phyloP scores from a whole-genome alignment of 768 basidiomycete species.

The Amanita muscaria region DNA sequence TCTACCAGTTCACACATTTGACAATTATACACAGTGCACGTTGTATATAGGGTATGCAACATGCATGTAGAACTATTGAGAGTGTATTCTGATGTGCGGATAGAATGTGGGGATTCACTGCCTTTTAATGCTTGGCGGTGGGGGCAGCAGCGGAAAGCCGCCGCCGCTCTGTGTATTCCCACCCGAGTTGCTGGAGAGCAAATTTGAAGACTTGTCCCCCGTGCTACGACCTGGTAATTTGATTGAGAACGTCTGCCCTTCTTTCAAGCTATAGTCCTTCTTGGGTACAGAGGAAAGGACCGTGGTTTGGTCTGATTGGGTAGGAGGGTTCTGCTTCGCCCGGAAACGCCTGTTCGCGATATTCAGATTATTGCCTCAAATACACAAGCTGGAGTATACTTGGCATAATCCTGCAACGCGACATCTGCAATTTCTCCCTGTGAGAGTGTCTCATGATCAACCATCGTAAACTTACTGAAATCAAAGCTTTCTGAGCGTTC shows the following conservation, averaged over 20 bases:
- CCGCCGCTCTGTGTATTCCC: constrained; percentile 13
- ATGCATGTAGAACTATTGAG: too few species aligned
- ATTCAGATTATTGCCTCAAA: background rate
- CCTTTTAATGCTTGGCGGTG: constrained; percentile 63
- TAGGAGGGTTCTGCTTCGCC: constrained; percentile 49
- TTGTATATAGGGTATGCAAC: too few species aligned
- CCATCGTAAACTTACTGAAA: constrained; percentile 55
- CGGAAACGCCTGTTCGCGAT: constrained; percentile 42
- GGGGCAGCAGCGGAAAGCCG: constrained; percentile 72
- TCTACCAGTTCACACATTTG: too few species aligned
- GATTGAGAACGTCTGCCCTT: constrained; percentile 92
- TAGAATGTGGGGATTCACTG: constrained; percentile 15
- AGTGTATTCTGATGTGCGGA: too few species aligned
- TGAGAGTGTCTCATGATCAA: background rate
- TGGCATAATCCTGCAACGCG: constrained; percentile 78
- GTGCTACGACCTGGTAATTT: constrained; percentile 74
- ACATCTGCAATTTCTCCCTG: constrained; percentile 43
- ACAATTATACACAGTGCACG: too few species aligned
- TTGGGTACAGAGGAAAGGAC: constrained; percentile 71
- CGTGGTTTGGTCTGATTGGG: constrained; percentile 39
- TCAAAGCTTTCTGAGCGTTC: constrained; percentile 88
- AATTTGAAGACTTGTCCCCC: constrained; percentile 16
- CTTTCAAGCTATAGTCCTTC: constrained; percentile 90
- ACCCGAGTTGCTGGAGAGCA: constrained; percentile 26
- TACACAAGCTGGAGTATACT: constrained; percentile 32